Evolutionary conservation across 305 asterid species (phyloP).

Genomic region (Striga hermonthica): DNA sequence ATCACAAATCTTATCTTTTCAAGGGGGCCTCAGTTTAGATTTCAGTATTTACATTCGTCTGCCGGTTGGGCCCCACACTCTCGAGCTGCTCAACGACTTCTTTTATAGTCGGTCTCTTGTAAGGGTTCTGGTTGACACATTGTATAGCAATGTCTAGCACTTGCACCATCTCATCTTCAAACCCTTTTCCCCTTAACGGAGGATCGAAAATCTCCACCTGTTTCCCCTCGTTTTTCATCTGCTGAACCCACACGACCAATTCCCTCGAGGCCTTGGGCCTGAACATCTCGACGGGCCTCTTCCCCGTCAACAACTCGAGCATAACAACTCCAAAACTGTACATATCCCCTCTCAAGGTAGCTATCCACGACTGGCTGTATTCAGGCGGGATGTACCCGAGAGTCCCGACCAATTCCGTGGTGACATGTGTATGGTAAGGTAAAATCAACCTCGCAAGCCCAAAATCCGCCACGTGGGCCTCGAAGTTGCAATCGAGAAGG

Average conservation of each 20-base stretch:
- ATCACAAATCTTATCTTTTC: too few relatives aligned
- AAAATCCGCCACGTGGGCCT: conserved; percentile 93
- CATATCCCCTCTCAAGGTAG: conserved; percentile 90
- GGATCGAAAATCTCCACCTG: conserved; percentile 78
- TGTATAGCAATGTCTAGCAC: conserved; percentile 83
- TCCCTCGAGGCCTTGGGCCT: conserved; percentile 76
- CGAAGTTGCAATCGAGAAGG: conserved; percentile 74
- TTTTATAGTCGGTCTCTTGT: conserved; percentile 78
- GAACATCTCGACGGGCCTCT: conserved; percentile 84
- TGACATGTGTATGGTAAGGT: conserved; percentile 88
- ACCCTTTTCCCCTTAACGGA: conserved; percentile 61
- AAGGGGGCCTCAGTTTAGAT: too few relatives aligned
- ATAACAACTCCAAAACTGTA: conserved; percentile 93
- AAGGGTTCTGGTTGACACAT: conserved; percentile 81
- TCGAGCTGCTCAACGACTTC: conserved; percentile 81
- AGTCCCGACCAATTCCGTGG: conserved; percentile 95
- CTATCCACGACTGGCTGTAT: conserved; percentile 94
- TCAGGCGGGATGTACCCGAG: conserved; percentile 97
- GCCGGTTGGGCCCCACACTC: conserved; percentile 45
- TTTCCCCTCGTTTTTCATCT: conserved; percentile 68
- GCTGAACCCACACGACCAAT: conserved; percentile 78
- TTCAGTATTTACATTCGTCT: conserved; percentile 26
- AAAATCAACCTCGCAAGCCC: conserved; percentile 85
- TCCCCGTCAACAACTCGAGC: conserved; percentile 85
- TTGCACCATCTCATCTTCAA: conserved; percentile 74